A percentile compares a stretch with the other conserved stretches of the same genome.
Conservation (phyloP, 805 yeast species). For the Helenozyma rhizophorensis region DNA sequence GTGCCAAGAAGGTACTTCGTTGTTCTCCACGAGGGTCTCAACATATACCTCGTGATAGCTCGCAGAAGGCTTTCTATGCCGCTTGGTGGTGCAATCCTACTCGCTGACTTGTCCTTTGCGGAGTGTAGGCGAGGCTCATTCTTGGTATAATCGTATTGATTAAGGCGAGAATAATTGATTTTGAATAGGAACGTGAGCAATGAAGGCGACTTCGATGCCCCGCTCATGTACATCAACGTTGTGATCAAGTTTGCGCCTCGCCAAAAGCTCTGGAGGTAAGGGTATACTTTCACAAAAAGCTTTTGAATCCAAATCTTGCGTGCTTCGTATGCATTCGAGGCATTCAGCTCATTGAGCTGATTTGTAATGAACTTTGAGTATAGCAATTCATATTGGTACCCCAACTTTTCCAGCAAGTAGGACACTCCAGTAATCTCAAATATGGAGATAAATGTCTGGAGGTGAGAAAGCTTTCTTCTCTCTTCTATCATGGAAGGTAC, state of each 20-base stretch:
- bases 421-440: conserved; percentile 61
- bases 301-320: conserved; percentile 25
- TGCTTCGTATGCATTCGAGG: conserved; percentile 20
- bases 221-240: conserved; percentile 63
- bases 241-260: conserved; percentile 51
- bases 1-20: conserved; percentile 39
- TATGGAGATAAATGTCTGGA: conserved; percentile 54
- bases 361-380: conserved; percentile 55
- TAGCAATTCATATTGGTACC: conserved; percentile 57
- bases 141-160: conserved; percentile 44
- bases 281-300: conserved; percentile 57
- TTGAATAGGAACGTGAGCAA: conserved; percentile 56
- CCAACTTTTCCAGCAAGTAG: conserved; percentile 66
- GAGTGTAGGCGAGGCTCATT: conserved; percentile 22
- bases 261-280: conserved; percentile 46
- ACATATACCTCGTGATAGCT: conserved; percentile 17
- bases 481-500: conserved; percentile 44
- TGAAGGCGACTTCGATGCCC: conserved; percentile 59
- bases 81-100: conserved; percentile 40
- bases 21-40: conserved; percentile 28
- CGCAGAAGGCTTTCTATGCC: conserved; percentile 30
- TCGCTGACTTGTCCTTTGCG: conserved; percentile 11
- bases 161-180: conserved; percentile 63
- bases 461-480: conserved; percentile 46
- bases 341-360: conserved; percentile 27